phyloP scores from a whole-genome alignment of 2,329 filamentous ascomycete species.

The Xylaria sp. region DNA sequence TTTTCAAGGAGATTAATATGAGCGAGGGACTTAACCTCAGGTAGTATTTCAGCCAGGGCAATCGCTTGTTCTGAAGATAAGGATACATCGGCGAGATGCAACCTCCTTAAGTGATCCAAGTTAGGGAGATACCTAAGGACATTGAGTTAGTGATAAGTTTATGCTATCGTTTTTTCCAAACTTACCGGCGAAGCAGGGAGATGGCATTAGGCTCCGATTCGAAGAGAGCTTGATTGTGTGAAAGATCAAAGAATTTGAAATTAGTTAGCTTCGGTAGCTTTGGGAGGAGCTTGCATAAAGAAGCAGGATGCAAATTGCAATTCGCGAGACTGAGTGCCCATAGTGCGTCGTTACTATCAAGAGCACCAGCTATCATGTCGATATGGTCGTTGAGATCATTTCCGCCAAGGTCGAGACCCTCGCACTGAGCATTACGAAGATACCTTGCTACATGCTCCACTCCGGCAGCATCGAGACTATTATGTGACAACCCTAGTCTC shows the following conservation, averaged over 20 bases:
- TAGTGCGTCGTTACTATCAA: constrained; percentile 67
- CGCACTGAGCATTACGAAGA: constrained; percentile 78
- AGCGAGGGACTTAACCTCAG: constrained; percentile 82
- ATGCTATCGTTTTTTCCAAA: constrained; percentile 23
- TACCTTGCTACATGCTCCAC: constrained; percentile 81
- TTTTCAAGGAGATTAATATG: constrained; percentile 92
- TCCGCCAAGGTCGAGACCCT: constrained; percentile 88
- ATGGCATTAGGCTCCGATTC: constrained; percentile 77
- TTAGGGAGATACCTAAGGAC: constrained; percentile 78
- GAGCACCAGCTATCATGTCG: constrained; percentile 61
- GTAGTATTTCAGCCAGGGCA: constrained; percentile 87
- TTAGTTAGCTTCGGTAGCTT: constrained; percentile 74
- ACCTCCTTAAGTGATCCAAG: constrained; percentile 78
- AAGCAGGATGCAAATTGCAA: constrained; percentile 79
- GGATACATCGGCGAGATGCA: constrained; percentile 86
- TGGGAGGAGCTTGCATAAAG: constrained; percentile 79
- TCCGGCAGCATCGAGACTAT: constrained; percentile 77
- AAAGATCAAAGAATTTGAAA: constrained; percentile 90
- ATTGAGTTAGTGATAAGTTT: constrained; percentile 31
- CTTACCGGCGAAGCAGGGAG: constrained; percentile 76
- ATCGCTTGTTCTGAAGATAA: constrained; percentile 90
- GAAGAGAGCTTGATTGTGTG: constrained; percentile 87
- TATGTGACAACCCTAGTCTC: constrained; percentile 84
- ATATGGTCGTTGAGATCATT: constrained; percentile 75
- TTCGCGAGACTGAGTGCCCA: constrained; percentile 88